Evolutionary conservation across 2,329 filamentous ascomycete species (phyloP).

Genomic region (Cladosporium velox): DNA sequence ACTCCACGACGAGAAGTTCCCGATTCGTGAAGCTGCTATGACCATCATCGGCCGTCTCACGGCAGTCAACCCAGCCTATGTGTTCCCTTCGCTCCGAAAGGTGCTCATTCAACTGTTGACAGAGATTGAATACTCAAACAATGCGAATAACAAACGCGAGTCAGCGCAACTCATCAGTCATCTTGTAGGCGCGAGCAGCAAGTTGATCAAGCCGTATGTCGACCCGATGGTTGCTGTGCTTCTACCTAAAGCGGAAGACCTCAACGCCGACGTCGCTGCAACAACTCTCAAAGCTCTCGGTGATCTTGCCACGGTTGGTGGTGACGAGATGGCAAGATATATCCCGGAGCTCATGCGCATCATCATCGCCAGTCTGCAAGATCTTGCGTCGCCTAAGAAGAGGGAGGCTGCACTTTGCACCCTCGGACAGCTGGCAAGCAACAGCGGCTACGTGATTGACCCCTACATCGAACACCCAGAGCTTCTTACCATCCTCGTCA

Average conservation of each 20-base stretch:
- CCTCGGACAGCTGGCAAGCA: slow-evolving; percentile 88
- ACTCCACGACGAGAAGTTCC: slow-evolving; percentile 90
- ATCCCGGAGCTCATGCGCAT: slow-evolving; percentile 92
- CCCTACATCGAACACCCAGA: slow-evolving; percentile 95
- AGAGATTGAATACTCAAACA: slow-evolving; percentile 94
- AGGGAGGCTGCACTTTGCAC: slow-evolving; percentile 89
- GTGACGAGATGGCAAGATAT: slow-evolving; percentile 89
- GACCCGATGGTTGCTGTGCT: slow-evolving; percentile 94
- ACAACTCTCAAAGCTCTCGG: slow-evolving; percentile 95
- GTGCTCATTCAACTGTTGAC: slow-evolving; percentile 94
- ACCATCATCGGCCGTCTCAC: slow-evolving; percentile 94
- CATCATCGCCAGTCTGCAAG: slow-evolving; percentile 89
- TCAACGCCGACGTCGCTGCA: slow-evolving; percentile 83
- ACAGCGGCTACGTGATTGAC: slow-evolving; percentile 95
- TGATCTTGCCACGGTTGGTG: slow-evolving; percentile 89
- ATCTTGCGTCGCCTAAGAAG: slow-evolving; percentile 86
- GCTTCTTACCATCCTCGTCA: slow-evolving; percentile 86
- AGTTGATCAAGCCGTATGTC: slow-evolving; percentile 92
- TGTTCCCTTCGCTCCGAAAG: slow-evolving; percentile 93
- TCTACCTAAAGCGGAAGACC: slow-evolving; percentile 86
- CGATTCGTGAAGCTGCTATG: slow-evolving; percentile 91
- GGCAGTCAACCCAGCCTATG: slow-evolving; percentile 89
- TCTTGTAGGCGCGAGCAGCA: slow-evolving; percentile 88
- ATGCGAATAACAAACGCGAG: slow-evolving; percentile 91
- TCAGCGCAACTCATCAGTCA: slow-evolving; percentile 91